These are phyloP conservation scores for Globisporangium yorkense DNA, from an alignment of 352 stramenopile genomes.

Conservation along the genomic window DNA sequence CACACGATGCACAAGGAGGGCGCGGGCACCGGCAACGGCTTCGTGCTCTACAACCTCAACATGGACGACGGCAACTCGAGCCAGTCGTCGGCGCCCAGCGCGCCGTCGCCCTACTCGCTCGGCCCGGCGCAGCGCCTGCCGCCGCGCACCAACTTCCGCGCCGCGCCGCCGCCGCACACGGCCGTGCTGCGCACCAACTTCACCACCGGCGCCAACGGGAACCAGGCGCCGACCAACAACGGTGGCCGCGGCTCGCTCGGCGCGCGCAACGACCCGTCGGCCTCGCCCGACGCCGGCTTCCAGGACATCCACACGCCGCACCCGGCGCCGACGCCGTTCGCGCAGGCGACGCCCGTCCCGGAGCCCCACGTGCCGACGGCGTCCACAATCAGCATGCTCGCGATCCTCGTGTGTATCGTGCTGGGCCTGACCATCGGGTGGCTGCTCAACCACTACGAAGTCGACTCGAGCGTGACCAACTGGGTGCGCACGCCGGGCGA, in stretches of 20 bases:
- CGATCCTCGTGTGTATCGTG: conserved; percentile 44
- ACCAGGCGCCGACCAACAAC: conserved; percentile 13
- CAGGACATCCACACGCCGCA: conserved; percentile 48
- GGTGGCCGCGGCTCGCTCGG: conserved; percentile 10
- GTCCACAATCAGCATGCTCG: conserved; percentile 40
- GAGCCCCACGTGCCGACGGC: conserved; percentile 4
- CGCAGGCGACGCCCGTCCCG: not conserved
- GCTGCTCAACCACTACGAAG: conserved; percentile 45
- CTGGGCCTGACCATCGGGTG: conserved; percentile 33
- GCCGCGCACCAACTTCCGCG: conserved; percentile 14
- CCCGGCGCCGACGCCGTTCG: not conserved
- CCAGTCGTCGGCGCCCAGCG: conserved; percentile 25
- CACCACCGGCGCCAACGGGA: conserved; percentile 11
- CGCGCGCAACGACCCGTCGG: conserved; percentile 21
- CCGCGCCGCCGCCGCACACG: conserved; percentile 39
- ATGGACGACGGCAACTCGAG: conserved; percentile 40
- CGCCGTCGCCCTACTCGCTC: conserved; percentile 30
- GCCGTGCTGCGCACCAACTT: conserved; percentile 65
- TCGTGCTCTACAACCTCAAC: conserved; percentile 37
- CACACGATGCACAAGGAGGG: conserved; percentile 11
- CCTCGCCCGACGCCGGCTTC: conserved; percentile 44
- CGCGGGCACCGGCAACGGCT: conserved; percentile 15
- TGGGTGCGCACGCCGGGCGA: conserved; percentile 70
- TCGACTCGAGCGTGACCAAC: conserved; percentile 34
- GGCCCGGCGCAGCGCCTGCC: not conserved